These are phyloP conservation scores for Larix kaempferi DNA, from an alignment of 75 land plant species.

Conservation along the genomic window DNA sequence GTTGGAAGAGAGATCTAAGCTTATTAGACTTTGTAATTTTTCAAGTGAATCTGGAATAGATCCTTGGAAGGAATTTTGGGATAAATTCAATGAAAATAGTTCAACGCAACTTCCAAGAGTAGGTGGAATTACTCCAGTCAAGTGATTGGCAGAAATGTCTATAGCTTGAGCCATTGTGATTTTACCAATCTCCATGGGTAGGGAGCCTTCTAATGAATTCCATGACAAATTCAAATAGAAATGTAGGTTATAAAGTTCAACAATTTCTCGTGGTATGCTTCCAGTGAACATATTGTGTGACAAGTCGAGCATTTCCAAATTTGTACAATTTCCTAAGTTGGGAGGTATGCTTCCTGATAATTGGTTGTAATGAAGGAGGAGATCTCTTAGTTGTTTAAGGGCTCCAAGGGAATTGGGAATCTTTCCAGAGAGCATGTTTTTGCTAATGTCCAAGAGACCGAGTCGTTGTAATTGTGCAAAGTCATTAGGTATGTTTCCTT, in stretches of 20 bases:
- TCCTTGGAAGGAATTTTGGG: conserved; percentile 28
- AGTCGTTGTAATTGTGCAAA: conserved; percentile 43
- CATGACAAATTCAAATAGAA: too few relatives aligned
- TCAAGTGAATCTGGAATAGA: conserved; percentile 15
- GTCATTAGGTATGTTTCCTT: conserved; percentile 43
- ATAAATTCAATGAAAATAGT: conserved; percentile 19
- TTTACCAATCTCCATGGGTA: conserved; percentile 27
- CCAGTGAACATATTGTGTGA: conserved; percentile 4
- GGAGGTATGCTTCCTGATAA: conserved; percentile 23
- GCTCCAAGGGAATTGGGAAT: conserved; percentile 27
- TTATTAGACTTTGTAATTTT: conserved; percentile 4
- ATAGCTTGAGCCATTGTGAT: too few relatives aligned
- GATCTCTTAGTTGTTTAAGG: conserved; percentile 1
- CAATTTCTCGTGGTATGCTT: too few relatives aligned
- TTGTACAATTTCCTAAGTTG: conserved; percentile 9
- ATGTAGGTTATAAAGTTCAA: too few relatives aligned
- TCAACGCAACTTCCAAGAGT: conserved; percentile 10
- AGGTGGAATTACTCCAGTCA: too few relatives aligned
- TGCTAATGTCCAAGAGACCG: conserved; percentile 6
- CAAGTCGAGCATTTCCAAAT: conserved; percentile 13
- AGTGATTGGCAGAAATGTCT: too few relatives aligned
- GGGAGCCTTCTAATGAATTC: conserved; percentile 15
- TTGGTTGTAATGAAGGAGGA: conserved; percentile 22
- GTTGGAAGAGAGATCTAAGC: conserved; percentile 32
- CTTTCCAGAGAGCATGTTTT: conserved; percentile 19